Base-by-base conservation (phyloP, 2,329 filamentous ascomycete species). In the Hawksworthiomyces lignivorus region DNA sequence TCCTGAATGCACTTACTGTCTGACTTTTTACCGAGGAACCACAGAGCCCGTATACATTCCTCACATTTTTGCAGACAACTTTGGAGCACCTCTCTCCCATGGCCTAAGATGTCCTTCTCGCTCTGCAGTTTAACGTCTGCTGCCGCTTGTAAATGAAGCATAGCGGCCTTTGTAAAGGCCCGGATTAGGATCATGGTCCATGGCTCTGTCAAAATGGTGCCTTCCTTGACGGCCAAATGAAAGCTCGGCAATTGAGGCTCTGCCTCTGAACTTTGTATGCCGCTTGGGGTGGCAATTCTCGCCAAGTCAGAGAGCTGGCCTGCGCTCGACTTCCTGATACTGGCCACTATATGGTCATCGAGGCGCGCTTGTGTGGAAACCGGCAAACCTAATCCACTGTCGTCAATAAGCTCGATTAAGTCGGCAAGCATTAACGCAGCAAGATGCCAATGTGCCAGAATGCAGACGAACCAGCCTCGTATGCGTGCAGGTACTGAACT, bases 381-480 rank as follows among this genome's bases (percentile, higher is more conserved):
- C 5, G 54, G 50, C 2, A 53, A 11, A 3, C 59, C 60, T 10
- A 60, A 45, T 3, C 51, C 48, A 8, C 54, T 52, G 31, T 63
- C 58, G 39, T 78, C 74, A 18, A 76, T 64, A 20, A 63, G 55
- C 35, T 72, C 68, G 11, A 80, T 59, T 4, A 70, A 53, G 43
- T 80, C 75, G 26, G 73, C 70, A 5, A 79, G 57, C 19, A 78
- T 60, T 31, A 80, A 64, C 0, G 67, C 64, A 3, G 68, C 75
- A 4, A 78, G 66, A 48, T 77, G 71, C 69, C 74, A 80, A 48
- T 79, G 76, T 0, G 69, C 71, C 0, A 68, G 61, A 18, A 80
- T 64, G 40, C 74, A 70, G 14, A 76, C 65, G 46, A 77, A 78
- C 75, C 75, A 80, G 31, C 73, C 74, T 50, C 75, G 73, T 4